Evolutionary conservation across 139 green algal species (phyloP).

Genomic region (Nannochloris sp.): DNA sequence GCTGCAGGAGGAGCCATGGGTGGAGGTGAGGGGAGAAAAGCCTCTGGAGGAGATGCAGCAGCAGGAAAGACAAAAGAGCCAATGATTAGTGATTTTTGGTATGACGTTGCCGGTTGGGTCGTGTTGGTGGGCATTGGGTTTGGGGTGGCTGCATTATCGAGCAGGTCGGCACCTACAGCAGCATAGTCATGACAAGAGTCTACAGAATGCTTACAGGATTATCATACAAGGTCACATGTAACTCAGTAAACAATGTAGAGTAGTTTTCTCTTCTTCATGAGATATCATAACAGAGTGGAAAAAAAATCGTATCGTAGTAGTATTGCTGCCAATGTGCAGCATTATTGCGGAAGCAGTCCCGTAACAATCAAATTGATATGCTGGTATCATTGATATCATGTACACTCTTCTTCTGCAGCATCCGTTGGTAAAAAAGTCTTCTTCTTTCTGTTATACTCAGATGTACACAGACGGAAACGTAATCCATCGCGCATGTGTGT

Average conservation of each 20-base stretch:
- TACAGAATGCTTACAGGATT: neutral
- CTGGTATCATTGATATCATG: neutral
- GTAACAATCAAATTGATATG: neutral
- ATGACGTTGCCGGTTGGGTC: constrained; percentile 75
- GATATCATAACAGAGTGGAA: too few species aligned
- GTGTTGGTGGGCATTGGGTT: constrained; percentile 39
- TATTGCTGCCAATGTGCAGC: neutral
- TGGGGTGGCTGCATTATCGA: constrained; percentile 14
- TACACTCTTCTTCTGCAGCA: neutral
- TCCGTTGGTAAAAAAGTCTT: neutral
- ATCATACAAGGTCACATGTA: neutral
- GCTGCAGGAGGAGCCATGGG: constrained; percentile 5
- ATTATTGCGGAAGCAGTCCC: neutral
- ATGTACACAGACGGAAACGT: neutral
- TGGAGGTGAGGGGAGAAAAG: constrained; percentile 13
- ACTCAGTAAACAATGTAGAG: too few species aligned
- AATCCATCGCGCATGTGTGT: neutral
- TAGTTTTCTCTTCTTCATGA: too few species aligned
- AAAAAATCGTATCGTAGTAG: too few species aligned
- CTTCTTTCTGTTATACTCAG: neutral
- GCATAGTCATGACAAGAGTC: neutral
- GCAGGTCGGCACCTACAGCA: neutral
- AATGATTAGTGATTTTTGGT: constrained; percentile 59
- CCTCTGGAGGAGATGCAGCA: neutral
- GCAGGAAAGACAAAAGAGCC: constrained; percentile 17